Conservation (phyloP, 352 stramenopile genomes). For the Pythium guiyangense region DNA sequence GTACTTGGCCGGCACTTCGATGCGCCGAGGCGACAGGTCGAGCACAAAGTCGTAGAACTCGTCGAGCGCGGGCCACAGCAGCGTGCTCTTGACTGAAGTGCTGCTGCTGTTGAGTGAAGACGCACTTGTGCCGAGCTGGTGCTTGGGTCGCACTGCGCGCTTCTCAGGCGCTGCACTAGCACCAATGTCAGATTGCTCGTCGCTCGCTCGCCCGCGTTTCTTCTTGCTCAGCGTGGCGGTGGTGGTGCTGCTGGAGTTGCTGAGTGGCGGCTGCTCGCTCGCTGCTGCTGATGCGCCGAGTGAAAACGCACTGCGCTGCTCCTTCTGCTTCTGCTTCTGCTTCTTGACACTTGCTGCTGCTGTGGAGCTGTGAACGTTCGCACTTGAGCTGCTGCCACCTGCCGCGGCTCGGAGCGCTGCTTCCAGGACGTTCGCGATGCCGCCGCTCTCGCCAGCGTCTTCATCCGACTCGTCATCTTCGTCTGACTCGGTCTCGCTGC, state of each 20-base stretch:
- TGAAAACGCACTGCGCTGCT: slow-evolving; percentile 1
- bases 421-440: slow-evolving; percentile 39
- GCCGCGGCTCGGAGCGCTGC: slow-evolving; percentile 44
- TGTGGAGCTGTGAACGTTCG: neutral
- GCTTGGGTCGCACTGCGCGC: slow-evolving; percentile 7
- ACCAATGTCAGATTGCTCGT: neutral
- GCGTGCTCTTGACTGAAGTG: slow-evolving; percentile 31
- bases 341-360: neutral
- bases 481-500: slow-evolving; percentile 22
- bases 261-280: slow-evolving; percentile 8
- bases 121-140: slow-evolving; percentile 1
- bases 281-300: slow-evolving; percentile 2
- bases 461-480: slow-evolving; percentile 21
- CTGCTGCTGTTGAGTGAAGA: neutral
- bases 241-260: neutral
- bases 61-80: slow-evolving; percentile 70
- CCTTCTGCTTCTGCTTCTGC: neutral
- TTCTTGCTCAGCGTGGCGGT: slow-evolving; percentile 8
- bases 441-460: neutral
- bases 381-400: slow-evolving; percentile 6
- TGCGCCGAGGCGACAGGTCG: slow-evolving; percentile 43
- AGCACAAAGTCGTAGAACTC: slow-evolving; percentile 77
- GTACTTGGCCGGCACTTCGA: slow-evolving; percentile 27
- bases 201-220: slow-evolving; percentile 6
- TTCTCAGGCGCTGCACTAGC: slow-evolving; percentile 1